Evolutionary conservation across 2,329 filamentous ascomycete species (phyloP), one percentile per base, ranked within the genome.

Genomic region (Claviceps sp.): DNA sequence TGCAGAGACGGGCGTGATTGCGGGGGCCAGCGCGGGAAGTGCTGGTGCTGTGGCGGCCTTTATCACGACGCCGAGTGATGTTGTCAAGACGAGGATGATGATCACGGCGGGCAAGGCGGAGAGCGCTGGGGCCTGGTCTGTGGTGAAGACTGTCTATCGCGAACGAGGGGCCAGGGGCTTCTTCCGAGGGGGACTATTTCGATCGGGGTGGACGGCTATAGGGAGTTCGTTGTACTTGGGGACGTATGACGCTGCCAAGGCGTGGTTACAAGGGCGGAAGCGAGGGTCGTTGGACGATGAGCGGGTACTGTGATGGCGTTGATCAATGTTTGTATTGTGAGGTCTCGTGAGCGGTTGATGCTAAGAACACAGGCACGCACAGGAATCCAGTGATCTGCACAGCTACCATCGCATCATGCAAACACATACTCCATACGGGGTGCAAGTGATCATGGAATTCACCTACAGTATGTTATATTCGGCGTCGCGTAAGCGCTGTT

Each of bases 1-100:
- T 14, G 57, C 79, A 5, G 84, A 91, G 67, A 83, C 82, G 24
- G 86, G 81, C 0, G 53, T 77, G 2, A 78, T 91, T 44, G 93
- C 87, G 1, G 88, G 85, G 0, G 53, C 77, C 3, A 86, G 85
- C 62, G 89, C 88, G 0, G 87, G 84, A 2, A 65, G 76, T 16
- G 86, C 88, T 0, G 89, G 89, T 0, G 79, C 81, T 5, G 65
- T 91, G 8, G 84, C 88, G 0, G 86, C 89, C 1, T 77, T 86
- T 9, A 65, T 93, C n/a, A 95, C 89, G 1, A 95, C 89, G 49
- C 90, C 90, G 0, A 81, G 89, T 52, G 90, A 95, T 66, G 88
- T 95, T 9, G 78, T 95, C 24, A 95, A 95, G 72, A 95, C 89
- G 57, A 72, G 87, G 48, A 85, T 95, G 68, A 95, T 95, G 89